phyloP scores from a whole-genome alignment of 2,329 filamentous ascomycete genomes.

The Bisporella sp. region DNA sequence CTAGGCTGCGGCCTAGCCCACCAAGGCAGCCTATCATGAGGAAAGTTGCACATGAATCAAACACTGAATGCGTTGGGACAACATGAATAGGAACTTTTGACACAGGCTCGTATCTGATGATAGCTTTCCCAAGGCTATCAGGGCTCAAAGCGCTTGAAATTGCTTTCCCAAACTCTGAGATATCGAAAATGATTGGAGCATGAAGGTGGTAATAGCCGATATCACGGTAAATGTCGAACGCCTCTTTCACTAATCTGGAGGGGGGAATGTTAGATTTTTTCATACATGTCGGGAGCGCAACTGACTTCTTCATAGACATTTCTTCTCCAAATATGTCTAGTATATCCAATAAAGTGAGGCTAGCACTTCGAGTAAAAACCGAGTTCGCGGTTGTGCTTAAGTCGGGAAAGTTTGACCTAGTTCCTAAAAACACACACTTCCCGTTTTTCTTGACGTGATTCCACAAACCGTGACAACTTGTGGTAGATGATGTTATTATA shows the following conservation, averaged over 20 bases:
- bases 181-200: constrained; percentile 15
- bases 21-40: constrained; percentile 12
- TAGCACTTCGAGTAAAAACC: not conserved
- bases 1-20: constrained; percentile 12
- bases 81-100: not conserved
- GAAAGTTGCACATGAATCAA: constrained; percentile 8
- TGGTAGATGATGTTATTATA: not conserved
- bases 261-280: not conserved
- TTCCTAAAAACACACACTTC: not conserved
- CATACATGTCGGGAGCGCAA: not conserved
- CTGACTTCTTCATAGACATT: not conserved
- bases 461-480: not conserved
- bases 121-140: not conserved
- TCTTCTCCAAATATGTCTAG: not conserved
- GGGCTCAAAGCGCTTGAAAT: not conserved
- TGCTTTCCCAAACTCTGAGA: constrained; percentile 11
- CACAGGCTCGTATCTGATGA: not conserved
- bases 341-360: not conserved
- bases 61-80: not conserved
- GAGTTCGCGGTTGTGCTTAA: not conserved
- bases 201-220: not conserved
- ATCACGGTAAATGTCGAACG: not conserved
- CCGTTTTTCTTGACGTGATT: not conserved
- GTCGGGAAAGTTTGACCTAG: not conserved
- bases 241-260: not conserved